Evolutionary conservation across 1,139 yeast species (phyloP).

Genomic region (Pneumocystis wakefieldiae): DNA sequence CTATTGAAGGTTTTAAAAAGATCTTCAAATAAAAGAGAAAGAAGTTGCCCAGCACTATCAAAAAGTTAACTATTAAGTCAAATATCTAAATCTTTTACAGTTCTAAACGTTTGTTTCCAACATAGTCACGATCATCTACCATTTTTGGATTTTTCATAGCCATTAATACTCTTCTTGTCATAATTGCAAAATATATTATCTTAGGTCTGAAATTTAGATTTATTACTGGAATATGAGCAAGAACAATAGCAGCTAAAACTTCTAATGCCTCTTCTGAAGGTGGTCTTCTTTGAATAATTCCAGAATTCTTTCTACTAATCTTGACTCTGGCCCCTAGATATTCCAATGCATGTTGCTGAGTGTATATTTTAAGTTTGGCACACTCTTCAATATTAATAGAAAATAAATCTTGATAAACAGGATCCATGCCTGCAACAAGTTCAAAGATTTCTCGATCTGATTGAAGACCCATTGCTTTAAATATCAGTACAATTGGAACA

Average conservation of each 20-base stretch:
- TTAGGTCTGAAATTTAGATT: slow-evolving; percentile 85
- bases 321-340: slow-evolving; percentile 84
- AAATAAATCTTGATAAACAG: slow-evolving; percentile 79
- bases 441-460: slow-evolving; percentile 90
- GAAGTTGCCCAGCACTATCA: slow-evolving; percentile 68
- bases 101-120: slow-evolving; percentile 93
- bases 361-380: slow-evolving; percentile 66
- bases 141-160: slow-evolving; percentile 87
- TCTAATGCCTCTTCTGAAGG: slow-evolving; percentile 89
- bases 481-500: slow-evolving; percentile 78
- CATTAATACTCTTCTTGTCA: slow-evolving; percentile 93
- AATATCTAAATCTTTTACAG: slow-evolving; percentile 23
- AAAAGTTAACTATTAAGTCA: not conserved
- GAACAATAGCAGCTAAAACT: slow-evolving; percentile 89
- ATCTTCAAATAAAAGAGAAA: slow-evolving; percentile 90
- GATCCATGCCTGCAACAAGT: slow-evolving; percentile 78
- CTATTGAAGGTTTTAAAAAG: slow-evolving; percentile 87
- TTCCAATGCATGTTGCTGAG: slow-evolving; percentile 88
- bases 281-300: slow-evolving; percentile 65
- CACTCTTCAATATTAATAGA: slow-evolving; percentile 92
- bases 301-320: slow-evolving; percentile 56
- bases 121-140: slow-evolving; percentile 97
- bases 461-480: slow-evolving; percentile 89
- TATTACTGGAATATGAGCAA: slow-evolving; percentile 82
- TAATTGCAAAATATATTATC: slow-evolving; percentile 83